Conservation (phyloP, 768 basidiomycete genomes). For the Mycena olivaceomarginata region DNA sequence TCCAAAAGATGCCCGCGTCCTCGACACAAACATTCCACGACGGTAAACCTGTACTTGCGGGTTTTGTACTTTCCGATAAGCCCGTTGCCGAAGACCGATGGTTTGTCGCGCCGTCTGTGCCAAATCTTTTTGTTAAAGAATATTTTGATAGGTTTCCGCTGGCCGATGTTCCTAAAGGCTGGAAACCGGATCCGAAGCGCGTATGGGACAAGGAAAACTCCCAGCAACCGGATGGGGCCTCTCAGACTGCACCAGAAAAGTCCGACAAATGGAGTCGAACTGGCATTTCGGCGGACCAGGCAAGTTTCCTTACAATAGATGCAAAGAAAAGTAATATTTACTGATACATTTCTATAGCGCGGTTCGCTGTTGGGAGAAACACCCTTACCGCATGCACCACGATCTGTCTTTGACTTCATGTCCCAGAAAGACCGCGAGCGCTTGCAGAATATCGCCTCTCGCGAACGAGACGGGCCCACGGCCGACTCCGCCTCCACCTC, state of each 20-base stretch:
- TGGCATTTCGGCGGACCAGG: constrained; percentile 82
- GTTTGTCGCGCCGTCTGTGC: constrained; percentile 59
- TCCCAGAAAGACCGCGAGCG: constrained; percentile 95
- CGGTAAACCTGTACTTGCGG: constrained; percentile 82
- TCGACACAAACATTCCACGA: constrained; percentile 77
- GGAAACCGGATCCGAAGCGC: constrained; percentile 89
- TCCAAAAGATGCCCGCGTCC: constrained; percentile 57
- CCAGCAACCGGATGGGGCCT: constrained; percentile 43
- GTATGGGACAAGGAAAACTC: constrained; percentile 81
- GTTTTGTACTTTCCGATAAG: constrained; percentile 83
- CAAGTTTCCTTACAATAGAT: constrained; percentile 57
- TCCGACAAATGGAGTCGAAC: constrained; percentile 71
- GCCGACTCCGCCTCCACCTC: constrained; percentile 45
- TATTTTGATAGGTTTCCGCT: constrained; percentile 81
- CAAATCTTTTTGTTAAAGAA: constrained; percentile 3
- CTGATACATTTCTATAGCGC: constrained; percentile 68
- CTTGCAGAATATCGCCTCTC: constrained; percentile 75
- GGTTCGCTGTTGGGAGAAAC: constrained; percentile 91
- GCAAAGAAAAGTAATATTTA: not conserved
- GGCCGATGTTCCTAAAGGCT: constrained; percentile 88
- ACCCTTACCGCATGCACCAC: constrained; percentile 78
- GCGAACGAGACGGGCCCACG: constrained; percentile 47
- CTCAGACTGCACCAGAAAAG: constrained; percentile 55
- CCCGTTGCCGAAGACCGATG: constrained; percentile 83
- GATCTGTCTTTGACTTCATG: constrained; percentile 95